These are phyloP conservation scores for Carex myosuroides DNA, from an alignment of 176 grass and related monocot genomes.

Conservation along the genomic window DNA sequence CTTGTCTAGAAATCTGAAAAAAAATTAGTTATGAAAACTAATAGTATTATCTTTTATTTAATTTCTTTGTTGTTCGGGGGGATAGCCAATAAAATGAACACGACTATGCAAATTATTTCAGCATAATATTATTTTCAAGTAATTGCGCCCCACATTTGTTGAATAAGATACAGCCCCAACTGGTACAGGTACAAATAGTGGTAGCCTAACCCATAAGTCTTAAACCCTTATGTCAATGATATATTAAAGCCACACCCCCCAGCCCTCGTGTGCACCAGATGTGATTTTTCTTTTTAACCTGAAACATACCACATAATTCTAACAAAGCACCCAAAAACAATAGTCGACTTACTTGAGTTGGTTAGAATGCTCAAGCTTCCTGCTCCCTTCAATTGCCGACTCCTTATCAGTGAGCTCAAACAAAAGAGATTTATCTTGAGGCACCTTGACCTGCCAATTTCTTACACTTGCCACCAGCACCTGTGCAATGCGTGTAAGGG, in stretches of 20 bases:
- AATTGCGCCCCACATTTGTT: background rate
- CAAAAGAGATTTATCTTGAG: constrained; percentile 27
- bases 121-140: background rate
- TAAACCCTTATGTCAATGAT: background rate
- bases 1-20: constrained; percentile 44
- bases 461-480: constrained; percentile 44
- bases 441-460: constrained; percentile 40
- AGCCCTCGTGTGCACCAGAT: background rate
- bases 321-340: background rate
- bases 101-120: background rate
- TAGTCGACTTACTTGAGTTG: constrained; percentile 39
- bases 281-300: background rate
- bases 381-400: constrained; percentile 63
- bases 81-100: background rate
- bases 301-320: background rate
- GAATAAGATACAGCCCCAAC: background rate
- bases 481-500: constrained; percentile 62
- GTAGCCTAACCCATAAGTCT: background rate
- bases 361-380: constrained; percentile 66
- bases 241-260: background rate
- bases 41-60: background rate
- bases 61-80: background rate
- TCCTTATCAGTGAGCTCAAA: constrained; percentile 56
- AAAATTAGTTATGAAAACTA: background rate
- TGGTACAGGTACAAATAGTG: background rate